Evolutionary conservation across 164 flowering plant species (phyloP).

Genomic region (Umbellularia californica): DNA sequence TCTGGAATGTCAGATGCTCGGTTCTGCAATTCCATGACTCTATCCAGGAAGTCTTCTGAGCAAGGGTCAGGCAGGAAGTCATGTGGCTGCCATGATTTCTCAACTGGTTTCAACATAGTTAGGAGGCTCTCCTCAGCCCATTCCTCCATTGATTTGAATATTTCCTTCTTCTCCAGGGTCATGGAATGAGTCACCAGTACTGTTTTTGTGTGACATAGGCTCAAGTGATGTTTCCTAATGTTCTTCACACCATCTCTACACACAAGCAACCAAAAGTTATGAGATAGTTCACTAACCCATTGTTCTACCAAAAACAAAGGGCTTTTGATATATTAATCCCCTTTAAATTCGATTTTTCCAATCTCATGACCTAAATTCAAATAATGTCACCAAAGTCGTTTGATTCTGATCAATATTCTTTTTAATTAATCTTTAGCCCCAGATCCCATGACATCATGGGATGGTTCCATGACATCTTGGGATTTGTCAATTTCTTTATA

Average conservation of each 20-base stretch:
- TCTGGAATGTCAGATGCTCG: constrained; percentile 11
- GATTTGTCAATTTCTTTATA: too few species aligned
- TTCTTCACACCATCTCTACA: background rate
- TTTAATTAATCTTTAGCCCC: too few species aligned
- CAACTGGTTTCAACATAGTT: constrained; percentile 42
- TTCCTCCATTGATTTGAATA: constrained; percentile 26
- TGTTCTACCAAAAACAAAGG: too few species aligned
- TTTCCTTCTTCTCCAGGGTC: constrained; percentile 33
- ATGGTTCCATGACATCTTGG: too few species aligned
- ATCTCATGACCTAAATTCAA: too few species aligned
- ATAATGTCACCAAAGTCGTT: too few species aligned
- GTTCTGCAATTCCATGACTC: constrained; percentile 27
- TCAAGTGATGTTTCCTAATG: background rate
- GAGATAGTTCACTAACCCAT: too few species aligned
- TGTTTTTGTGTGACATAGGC: constrained; percentile 16
- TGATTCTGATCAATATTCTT: too few species aligned
- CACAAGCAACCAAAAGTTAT: too few species aligned
- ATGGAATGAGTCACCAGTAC: constrained; percentile 25
- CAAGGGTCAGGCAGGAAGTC: constrained; percentile 47
- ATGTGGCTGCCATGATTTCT: constrained; percentile 49
- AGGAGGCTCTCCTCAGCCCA: constrained; percentile 40
- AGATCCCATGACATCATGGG: too few species aligned
- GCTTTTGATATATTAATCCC: too few species aligned
- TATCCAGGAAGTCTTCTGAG: constrained; percentile 41
- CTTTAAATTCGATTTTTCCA: too few species aligned